phyloP scores from a whole-genome alignment of 495 filamentous ascomycete species.

The Hypoxylon crocopeplum region DNA sequence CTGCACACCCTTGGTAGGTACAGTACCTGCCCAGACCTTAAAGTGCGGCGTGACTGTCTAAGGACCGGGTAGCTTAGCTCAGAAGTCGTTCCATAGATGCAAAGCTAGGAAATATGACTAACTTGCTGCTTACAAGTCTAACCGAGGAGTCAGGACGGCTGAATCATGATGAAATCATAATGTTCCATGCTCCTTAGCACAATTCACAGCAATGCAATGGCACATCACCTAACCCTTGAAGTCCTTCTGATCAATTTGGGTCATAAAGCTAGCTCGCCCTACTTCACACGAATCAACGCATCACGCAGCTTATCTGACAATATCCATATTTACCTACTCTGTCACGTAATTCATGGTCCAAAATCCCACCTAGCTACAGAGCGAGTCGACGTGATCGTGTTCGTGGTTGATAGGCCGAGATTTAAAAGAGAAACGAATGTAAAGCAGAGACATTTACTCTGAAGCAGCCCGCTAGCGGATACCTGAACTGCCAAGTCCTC shows the following conservation, averaged over 20 bases:
- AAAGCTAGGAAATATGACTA: no score
- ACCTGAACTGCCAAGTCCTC: constrained; percentile 45
- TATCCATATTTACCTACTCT: constrained; percentile 10
- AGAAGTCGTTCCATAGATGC: no score
- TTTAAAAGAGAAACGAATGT: constrained; percentile 16
- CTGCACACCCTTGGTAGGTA: background rate
- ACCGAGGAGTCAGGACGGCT: no score
- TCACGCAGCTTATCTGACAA: background rate
- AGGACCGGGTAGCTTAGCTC: no score
- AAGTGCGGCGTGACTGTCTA: constrained; percentile 16
- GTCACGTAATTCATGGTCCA: background rate
- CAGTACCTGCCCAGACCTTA: background rate
- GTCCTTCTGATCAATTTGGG: constrained; percentile 13
- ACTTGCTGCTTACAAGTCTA: no score
- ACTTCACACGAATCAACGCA: constrained; percentile 11
- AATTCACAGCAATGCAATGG: no score
- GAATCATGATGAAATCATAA: no score
- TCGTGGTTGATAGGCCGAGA: constrained; percentile 2
- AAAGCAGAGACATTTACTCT: background rate
- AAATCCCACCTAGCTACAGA: constrained; percentile 2
- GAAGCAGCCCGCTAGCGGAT: constrained; percentile 20
- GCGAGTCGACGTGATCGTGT: constrained; percentile 6
- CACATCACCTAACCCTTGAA: background rate
- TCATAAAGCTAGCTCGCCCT: constrained; percentile 8
- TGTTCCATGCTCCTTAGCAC: no score